A percentile compares a stretch with the other conserved stretches of the same genome.
These are phyloP conservation scores for Trichosporon sp. DNA, from an alignment of 1,284 basidiomycete species.

Conservation along the genomic window DNA sequence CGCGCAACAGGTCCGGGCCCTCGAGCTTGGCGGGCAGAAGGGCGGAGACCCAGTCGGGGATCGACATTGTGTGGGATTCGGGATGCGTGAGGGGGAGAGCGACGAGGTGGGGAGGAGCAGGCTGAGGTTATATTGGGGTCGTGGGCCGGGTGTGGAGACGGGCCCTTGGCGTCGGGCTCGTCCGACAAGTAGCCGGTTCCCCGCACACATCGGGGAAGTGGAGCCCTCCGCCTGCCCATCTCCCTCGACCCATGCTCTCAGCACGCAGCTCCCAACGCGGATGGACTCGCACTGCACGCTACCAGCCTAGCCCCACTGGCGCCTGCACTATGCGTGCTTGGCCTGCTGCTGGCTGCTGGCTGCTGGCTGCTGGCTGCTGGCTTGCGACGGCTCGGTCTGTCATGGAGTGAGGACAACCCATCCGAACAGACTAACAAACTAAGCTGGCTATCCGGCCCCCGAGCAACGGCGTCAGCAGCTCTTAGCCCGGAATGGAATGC, in stretches of 20 bases:
- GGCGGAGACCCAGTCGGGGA: slow-evolving; percentile 10
- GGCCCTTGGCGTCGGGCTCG: neutral
- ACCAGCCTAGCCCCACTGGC: neutral
- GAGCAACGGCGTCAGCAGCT: neutral
- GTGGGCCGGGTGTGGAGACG: too few species aligned
- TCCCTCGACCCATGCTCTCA: too few species aligned
- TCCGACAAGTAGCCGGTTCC: neutral
- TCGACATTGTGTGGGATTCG: neutral
- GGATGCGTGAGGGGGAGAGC: neutral
- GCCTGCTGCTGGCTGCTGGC: too few species aligned
- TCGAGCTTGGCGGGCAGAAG: slow-evolving; percentile 11
- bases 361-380: too few species aligned
- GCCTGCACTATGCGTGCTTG: neutral
- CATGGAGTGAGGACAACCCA: too few species aligned
- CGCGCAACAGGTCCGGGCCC: slow-evolving; percentile 9
- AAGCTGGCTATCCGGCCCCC: too few species aligned
- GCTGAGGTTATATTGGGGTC: neutral
- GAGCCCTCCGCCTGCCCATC: neutral
- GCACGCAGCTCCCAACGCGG: too few species aligned
- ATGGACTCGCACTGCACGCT: neutral
- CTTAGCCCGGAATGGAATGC: neutral
- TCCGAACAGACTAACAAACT: too few species aligned
- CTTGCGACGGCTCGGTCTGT: too few species aligned
- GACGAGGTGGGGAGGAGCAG: neutral
- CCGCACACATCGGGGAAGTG: neutral